A percentile compares a stretch with the other conserved stretches of the same genome.
Evolutionary conservation across 2,329 filamentous ascomycete species (phyloP).

Genomic region (Claviceps paspali): DNA sequence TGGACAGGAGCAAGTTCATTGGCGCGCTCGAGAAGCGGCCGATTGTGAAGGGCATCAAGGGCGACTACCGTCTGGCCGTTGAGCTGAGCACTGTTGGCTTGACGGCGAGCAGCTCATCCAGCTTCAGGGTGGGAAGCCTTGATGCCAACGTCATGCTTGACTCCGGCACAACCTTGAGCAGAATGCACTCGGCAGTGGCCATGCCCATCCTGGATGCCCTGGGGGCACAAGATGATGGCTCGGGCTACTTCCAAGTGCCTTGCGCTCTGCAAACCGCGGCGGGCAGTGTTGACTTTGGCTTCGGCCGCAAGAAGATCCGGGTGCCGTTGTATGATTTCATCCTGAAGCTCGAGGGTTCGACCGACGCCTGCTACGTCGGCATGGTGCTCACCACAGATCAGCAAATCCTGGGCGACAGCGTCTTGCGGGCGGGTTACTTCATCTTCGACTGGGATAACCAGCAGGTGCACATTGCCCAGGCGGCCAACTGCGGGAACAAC

Average conservation of each 20-base stretch:
- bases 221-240: slow-evolving; percentile 21
- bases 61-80: slow-evolving; percentile 23
- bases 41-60: slow-evolving; percentile 23
- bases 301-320: slow-evolving; percentile 24
- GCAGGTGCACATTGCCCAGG: slow-evolving; percentile 25
- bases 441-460: slow-evolving; percentile 31
- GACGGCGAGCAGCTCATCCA: slow-evolving; percentile 11
- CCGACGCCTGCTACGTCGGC: slow-evolving; percentile 26
- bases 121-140: slow-evolving; percentile 12
- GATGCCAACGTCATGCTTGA: slow-evolving; percentile 33
- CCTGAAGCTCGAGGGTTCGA: slow-evolving; percentile 22
- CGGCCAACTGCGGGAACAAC: slow-evolving; percentile 22
- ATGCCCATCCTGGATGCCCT: slow-evolving; percentile 27
- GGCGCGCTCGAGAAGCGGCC: slow-evolving; percentile 28
- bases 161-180: slow-evolving; percentile 34
- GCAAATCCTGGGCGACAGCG: slow-evolving; percentile 28
- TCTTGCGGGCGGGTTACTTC: slow-evolving; percentile 29
- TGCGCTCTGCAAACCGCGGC: slow-evolving; percentile 22
- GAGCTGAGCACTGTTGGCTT: slow-evolving; percentile 17
- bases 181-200: slow-evolving; percentile 29
- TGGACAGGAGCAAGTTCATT: slow-evolving; percentile 36
- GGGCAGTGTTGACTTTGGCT: slow-evolving; percentile 33
- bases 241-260: slow-evolving; percentile 29
- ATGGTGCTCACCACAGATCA: slow-evolving; percentile 23
- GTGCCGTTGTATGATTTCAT: slow-evolving; percentile 35